Percentiles rank a stretch among this genome's conserved stretches.
Evolutionary conservation across 306 rosid genomes (phyloP).

Genomic region (Pyrus pyrifolia): DNA sequence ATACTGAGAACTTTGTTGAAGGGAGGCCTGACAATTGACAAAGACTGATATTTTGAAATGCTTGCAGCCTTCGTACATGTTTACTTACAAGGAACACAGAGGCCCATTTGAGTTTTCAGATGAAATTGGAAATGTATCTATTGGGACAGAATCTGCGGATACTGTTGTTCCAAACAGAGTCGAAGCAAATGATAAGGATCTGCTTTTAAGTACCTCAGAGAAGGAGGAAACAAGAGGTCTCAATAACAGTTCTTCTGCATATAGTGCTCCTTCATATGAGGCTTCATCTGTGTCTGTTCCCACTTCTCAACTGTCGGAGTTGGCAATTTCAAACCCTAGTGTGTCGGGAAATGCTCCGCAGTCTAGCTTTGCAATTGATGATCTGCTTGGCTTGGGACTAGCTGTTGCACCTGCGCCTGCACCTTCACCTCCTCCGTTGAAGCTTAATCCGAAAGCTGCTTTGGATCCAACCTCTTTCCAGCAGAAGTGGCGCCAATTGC

Average conservation of each 20-base stretch:
- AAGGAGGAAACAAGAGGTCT: conserved; percentile 72
- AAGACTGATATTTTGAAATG: conserved; percentile 16
- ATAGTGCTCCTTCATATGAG: conserved; percentile 74
- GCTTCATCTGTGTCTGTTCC: conserved; percentile 44
- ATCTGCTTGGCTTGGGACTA: conserved; percentile 78
- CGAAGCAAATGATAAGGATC: conserved; percentile 93
- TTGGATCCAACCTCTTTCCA: conserved; percentile 87
- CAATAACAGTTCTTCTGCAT: conserved; percentile 60
- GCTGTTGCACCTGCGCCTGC: conserved; percentile 41
- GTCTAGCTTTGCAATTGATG: conserved; percentile 70
- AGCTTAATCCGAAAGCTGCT: conserved; percentile 74
- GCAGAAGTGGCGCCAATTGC: conserved; percentile 98
- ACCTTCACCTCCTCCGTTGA: conserved; percentile 68
- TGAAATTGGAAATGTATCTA: conserved; percentile 75
- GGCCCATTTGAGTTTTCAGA: conserved; percentile 92
- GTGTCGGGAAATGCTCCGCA: conserved; percentile 38
- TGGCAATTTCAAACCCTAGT: conserved; percentile 35
- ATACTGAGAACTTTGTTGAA: conserved; percentile 3
- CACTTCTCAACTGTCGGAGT: conserved; percentile 55
- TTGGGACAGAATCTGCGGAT: conserved; percentile 57
- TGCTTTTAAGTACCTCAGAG: conserved; percentile 79
- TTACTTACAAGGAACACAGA: conserved; percentile 90
- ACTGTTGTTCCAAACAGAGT: conserved; percentile 75
- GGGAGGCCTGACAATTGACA: background rate
- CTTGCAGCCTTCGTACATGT: conserved; percentile 98